Conservation (phyloP, 2,329 filamentous ascomycete genomes). For the Penicillium sp. region DNA sequence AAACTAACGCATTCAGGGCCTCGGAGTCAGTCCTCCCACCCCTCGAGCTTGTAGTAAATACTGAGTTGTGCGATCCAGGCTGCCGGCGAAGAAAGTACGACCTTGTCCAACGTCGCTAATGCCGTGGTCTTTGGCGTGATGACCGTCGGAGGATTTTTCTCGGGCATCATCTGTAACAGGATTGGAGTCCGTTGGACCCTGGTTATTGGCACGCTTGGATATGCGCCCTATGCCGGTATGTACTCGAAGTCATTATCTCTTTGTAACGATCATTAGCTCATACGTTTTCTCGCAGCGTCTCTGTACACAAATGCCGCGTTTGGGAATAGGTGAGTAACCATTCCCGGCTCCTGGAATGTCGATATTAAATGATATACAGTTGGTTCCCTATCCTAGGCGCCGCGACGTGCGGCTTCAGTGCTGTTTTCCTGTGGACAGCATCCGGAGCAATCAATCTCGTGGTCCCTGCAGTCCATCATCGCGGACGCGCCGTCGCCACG, state of each 20-base stretch:
- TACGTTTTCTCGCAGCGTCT: background rate
- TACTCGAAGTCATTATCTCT: background rate
- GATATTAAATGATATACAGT: background rate
- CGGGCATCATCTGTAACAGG: slow-evolving; percentile 6
- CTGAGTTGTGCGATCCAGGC: background rate
- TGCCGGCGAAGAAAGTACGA: background rate
- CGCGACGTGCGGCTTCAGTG: background rate
- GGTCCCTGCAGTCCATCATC: background rate
- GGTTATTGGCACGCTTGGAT: slow-evolving; percentile 1
- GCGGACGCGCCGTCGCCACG: slow-evolving; percentile 4
- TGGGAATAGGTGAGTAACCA: slow-evolving; percentile 1
- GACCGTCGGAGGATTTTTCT: background rate
- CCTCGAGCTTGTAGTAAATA: background rate
- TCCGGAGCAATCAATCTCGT: slow-evolving; percentile 8
- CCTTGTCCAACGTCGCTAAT: slow-evolving; percentile 3
- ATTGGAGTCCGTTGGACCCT: slow-evolving; percentile 5
- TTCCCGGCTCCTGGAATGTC: background rate
- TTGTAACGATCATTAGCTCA: background rate
- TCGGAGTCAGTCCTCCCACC: background rate
- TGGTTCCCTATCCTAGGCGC: slow-evolving; percentile 2
- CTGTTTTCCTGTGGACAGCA: slow-evolving; percentile 3
- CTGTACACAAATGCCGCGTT: slow-evolving; percentile 6
- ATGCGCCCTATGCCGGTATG: slow-evolving; percentile 7
- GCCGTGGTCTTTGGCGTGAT: slow-evolving; percentile 3
- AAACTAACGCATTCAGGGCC: background rate